Conservation (phyloP, 495 filamentous ascomycete genomes). For the Tuber brumale region DNA sequence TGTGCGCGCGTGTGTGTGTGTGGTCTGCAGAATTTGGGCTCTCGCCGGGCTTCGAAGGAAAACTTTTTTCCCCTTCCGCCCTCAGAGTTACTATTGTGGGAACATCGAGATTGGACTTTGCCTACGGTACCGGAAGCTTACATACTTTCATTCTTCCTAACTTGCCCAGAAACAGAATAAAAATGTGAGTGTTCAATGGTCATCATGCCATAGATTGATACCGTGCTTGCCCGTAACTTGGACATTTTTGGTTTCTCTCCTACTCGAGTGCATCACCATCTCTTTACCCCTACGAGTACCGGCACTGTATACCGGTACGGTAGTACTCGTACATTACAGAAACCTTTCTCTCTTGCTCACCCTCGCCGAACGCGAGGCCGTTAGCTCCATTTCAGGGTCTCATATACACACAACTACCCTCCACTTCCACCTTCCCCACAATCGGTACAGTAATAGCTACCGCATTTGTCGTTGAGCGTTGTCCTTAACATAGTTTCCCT, state of each 20-base stretch:
- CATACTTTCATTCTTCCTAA: neutral
- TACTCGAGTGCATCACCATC: neutral
- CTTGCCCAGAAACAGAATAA: neutral
- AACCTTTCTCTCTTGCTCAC: neutral
- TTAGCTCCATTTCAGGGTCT: constrained; percentile 1
- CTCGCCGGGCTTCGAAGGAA: neutral
- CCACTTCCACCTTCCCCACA: neutral
- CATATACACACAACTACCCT: neutral
- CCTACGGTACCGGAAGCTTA: neutral
- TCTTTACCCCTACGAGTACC: neutral
- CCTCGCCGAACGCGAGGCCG: neutral
- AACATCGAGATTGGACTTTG: neutral
- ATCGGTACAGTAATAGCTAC: neutral
- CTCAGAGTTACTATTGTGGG: neutral
- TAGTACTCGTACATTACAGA: neutral
- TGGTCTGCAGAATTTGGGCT: neutral
- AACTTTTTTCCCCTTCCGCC: neutral
- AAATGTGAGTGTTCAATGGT: neutral
- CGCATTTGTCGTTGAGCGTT: constrained; percentile 2
- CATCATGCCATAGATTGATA: neutral
- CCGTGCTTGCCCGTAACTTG: neutral
- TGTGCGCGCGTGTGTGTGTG: neutral
- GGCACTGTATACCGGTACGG: too few relatives aligned
- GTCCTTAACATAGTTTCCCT: neutral
- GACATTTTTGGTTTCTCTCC: neutral